These are phyloP conservation scores for Phylloporus sp. DNA, from an alignment of 768 basidiomycete genomes.

Conservation along the genomic window DNA sequence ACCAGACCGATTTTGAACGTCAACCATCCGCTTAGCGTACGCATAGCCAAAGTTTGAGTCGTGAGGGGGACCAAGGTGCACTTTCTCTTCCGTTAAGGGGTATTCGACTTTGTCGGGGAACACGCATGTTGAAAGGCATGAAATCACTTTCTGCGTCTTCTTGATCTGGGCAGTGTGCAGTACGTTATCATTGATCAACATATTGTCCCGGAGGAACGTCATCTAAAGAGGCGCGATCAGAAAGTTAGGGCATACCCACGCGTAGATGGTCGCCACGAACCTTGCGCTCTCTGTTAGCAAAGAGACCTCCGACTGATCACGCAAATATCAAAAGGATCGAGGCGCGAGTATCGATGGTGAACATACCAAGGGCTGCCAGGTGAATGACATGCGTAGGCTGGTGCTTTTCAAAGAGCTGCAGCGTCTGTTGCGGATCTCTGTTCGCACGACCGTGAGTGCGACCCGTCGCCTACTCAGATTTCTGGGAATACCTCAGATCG, in stretches of 20 bases:
- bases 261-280: conserved; percentile 31
- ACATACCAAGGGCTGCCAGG: conserved; percentile 85
- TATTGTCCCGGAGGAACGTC: conserved; percentile 91
- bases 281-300: conserved; percentile 95
- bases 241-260: not conserved
- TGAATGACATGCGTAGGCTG: conserved; percentile 96
- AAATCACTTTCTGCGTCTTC: conserved; percentile 74
- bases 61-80: conserved; percentile 90
- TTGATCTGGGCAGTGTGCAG: conserved; percentile 67
- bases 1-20: conserved; percentile 87
- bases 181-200: conserved; percentile 93
- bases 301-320: conserved; percentile 79
- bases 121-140: conserved; percentile 95
- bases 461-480: not conserved
- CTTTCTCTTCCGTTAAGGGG: conserved; percentile 88
- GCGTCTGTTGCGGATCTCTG: conserved; percentile 68
- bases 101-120: conserved; percentile 95
- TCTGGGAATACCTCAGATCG: conserved; percentile 70
- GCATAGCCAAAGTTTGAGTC: conserved; percentile 96
- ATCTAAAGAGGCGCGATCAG: conserved; percentile 40
- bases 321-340: conserved; percentile 4
- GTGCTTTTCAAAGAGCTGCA: conserved; percentile 79
- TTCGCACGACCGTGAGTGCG: conserved; percentile 3
- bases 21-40: conserved; percentile 92
- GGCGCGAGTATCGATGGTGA: not conserved